Conservation (phyloP, 2,329 filamentous ascomycete genomes). For the Mycosphaerella sp. region DNA sequence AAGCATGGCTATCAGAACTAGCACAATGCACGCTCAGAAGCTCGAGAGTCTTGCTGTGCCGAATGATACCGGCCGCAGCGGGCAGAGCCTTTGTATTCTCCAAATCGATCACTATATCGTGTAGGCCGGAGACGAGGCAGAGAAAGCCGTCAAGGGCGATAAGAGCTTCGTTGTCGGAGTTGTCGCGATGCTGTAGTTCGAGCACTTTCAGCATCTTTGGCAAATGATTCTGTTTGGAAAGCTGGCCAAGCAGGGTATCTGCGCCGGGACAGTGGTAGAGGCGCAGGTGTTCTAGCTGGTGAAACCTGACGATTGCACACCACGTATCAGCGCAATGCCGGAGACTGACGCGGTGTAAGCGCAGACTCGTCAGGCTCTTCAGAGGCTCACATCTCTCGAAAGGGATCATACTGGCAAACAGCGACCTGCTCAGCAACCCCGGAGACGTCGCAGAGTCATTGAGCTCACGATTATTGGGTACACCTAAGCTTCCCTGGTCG, state of each 20-base stretch:
- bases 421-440: conserved; percentile 42
- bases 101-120: conserved; percentile 42
- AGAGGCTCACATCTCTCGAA: conserved; percentile 44
- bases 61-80: conserved; percentile 38
- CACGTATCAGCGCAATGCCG: conserved; percentile 46
- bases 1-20: conserved; percentile 6
- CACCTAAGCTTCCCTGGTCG: conserved; percentile 19
- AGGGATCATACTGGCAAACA: conserved; percentile 45
- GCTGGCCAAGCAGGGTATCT: conserved; percentile 43
- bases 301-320: conserved; percentile 44
- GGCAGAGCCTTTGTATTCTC: conserved; percentile 40
- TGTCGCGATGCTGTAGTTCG: conserved; percentile 46
- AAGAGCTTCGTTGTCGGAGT: conserved; percentile 43
- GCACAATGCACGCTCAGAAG: conserved; percentile 42
- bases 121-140: conserved; percentile 42
- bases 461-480: conserved; percentile 36
- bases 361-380: conserved; percentile 39
- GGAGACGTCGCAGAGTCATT: conserved; percentile 45
- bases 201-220: conserved; percentile 42
- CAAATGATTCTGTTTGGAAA: conserved; percentile 42
- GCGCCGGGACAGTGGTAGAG: conserved; percentile 43
- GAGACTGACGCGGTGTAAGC: conserved; percentile 42
- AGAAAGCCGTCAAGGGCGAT: conserved; percentile 45
- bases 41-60: conserved; percentile 44
- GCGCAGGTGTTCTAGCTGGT: conserved; percentile 38